These are phyloP conservation scores for Venustampulla echinocandica DNA, from an alignment of 495 filamentous ascomycete genomes.

Conservation along the genomic window DNA sequence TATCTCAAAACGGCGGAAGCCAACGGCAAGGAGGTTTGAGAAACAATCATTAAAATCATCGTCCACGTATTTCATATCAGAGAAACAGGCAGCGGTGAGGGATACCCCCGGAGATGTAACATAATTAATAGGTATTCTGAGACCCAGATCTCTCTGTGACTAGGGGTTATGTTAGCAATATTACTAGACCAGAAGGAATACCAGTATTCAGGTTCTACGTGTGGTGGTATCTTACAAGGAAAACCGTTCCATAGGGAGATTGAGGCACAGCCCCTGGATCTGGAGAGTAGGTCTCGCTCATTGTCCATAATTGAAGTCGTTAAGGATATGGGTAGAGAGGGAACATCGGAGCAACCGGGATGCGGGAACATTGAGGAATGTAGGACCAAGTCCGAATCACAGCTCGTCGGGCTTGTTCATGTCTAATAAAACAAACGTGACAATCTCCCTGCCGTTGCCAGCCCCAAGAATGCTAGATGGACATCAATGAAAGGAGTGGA, in stretches of 20 bases:
- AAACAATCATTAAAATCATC: constrained; percentile 41
- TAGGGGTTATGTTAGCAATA: constrained; percentile 10
- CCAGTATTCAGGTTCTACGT: too few species aligned
- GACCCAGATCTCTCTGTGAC: constrained; percentile 54
- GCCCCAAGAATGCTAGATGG: too few species aligned
- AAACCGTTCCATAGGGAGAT: constrained; percentile 7
- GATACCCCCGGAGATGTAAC: constrained; percentile 47
- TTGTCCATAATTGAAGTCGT: constrained; percentile 1
- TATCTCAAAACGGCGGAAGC: constrained; percentile 49
- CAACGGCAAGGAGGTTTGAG: constrained; percentile 51
- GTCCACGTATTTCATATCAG: constrained; percentile 39
- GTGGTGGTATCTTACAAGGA: constrained; percentile 11
- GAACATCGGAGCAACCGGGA: background rate
- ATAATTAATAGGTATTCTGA: constrained; percentile 53
- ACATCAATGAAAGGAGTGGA: too few species aligned
- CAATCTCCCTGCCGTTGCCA: too few species aligned
- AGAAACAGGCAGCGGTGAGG: constrained; percentile 51
- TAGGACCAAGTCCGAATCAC: too few species aligned
- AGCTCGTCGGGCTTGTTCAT: too few species aligned
- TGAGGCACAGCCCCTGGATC: constrained; percentile 8
- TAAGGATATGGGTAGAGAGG: background rate
- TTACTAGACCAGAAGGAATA: background rate
- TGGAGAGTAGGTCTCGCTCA: constrained; percentile 21
- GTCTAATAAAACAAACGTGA: too few species aligned
- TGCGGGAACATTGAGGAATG: background rate